Conservation (phyloP, 331 rosid genomes). For the Stylosanthes scabra region DNA sequence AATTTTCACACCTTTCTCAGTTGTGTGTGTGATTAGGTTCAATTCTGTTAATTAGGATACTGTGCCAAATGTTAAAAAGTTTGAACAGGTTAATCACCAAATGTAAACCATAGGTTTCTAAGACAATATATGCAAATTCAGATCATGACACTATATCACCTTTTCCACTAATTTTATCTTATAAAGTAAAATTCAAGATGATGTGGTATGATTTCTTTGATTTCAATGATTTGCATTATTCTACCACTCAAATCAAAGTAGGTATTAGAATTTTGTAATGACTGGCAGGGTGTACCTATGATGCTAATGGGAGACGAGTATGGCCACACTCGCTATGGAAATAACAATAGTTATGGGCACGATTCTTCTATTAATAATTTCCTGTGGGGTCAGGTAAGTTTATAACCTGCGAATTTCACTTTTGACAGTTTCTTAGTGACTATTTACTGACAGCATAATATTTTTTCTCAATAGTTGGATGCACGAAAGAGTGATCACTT, state of each 20-base stretch:
- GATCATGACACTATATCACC: background rate
- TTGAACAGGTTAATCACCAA: conserved; percentile 19
- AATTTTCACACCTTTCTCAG: background rate
- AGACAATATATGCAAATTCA: conserved; percentile 8
- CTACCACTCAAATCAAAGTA: conserved; percentile 24
- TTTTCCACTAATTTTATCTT: conserved; percentile 18
- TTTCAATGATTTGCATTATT: conserved; percentile 37
- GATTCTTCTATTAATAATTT: conserved; percentile 80
- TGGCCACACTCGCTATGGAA: conserved; percentile 90
- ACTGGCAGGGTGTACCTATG: conserved; percentile 91
- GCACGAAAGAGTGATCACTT: conserved; percentile 69
- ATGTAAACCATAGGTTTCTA: background rate
- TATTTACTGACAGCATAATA: conserved; percentile 27
- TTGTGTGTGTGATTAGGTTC: background rate
- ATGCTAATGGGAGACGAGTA: conserved; percentile 99
- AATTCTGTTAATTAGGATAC: conserved; percentile 11
- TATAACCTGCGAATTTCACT: conserved; percentile 1
- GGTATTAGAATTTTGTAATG: conserved; percentile 38
- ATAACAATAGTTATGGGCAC: conserved; percentile 97
- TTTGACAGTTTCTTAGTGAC: conserved; percentile 34
- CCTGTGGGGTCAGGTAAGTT: conserved; percentile 78
- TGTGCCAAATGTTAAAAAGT: conserved; percentile 17
- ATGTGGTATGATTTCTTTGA: conserved; percentile 18
- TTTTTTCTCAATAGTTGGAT: conserved; percentile 63
- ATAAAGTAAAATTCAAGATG: conserved; percentile 31